phyloP scores from a whole-genome alignment of 495 filamentous ascomycete species.

The Neurospora sp. region DNA sequence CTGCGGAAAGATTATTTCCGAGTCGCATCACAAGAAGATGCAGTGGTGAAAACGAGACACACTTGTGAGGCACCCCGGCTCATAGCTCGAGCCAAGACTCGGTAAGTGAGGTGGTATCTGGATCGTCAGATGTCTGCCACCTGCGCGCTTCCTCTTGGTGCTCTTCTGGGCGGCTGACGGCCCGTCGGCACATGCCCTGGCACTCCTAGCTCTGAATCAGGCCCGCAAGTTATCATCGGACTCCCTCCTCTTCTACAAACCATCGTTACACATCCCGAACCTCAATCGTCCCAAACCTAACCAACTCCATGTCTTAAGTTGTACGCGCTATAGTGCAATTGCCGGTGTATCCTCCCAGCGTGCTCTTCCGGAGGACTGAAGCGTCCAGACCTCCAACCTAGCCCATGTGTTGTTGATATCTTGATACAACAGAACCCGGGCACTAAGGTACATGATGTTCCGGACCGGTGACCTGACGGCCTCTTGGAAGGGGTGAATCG shows the following conservation, averaged over 20 bases:
- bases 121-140: conserved; percentile 1
- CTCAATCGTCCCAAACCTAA: conserved; percentile 16
- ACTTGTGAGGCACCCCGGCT: background rate
- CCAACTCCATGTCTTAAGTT: conserved; percentile 11
- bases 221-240: conserved; percentile 7
- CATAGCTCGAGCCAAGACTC: background rate
- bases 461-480: background rate
- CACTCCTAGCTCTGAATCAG: background rate
- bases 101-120: too few species aligned
- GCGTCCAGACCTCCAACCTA: background rate
- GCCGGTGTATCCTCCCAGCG: conserved; percentile 16
- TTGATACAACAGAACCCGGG: background rate
- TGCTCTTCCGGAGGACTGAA: background rate
- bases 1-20: background rate
- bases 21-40: background rate
- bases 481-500: background rate
- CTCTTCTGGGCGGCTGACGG: background rate
- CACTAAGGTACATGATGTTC: background rate
- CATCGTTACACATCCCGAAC: conserved; percentile 14
- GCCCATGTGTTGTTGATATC: background rate
- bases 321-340: conserved; percentile 19
- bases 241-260: conserved; percentile 5
- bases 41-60: background rate
- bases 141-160: conserved; percentile 1
- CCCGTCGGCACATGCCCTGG: background rate